These are phyloP conservation scores for Trapa bicornis DNA, from an alignment of 345 rosid genomes.

Conservation along the genomic window DNA sequence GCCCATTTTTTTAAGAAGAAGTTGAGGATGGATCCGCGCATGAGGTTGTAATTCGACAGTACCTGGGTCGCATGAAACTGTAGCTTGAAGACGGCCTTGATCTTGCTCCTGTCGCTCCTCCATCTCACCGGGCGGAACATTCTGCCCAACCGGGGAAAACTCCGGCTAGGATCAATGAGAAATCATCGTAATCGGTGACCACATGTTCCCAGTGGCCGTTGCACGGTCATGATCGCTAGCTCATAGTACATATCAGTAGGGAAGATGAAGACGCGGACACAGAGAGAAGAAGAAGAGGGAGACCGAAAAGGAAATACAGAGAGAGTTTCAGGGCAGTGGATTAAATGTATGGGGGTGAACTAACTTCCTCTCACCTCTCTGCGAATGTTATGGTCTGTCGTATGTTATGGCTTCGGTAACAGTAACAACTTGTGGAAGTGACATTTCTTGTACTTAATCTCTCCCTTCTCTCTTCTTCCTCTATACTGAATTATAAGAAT, in stretches of 20 bases:
- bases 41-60: background rate
- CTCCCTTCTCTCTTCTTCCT: background rate
- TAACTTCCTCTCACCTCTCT: background rate
- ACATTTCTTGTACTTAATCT: background rate
- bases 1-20: background rate
- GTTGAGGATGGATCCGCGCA: background rate
- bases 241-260: background rate
- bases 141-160: slow-evolving; percentile 17
- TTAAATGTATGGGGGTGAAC: slow-evolving; percentile 20
- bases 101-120: slow-evolving; percentile 69
- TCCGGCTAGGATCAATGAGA: slow-evolving; percentile 13
- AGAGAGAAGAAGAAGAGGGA: background rate
- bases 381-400: background rate
- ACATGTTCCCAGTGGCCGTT: slow-evolving; percentile 4
- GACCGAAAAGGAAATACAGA: slow-evolving; percentile 2
- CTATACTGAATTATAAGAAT: no score
- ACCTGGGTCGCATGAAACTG: slow-evolving; percentile 92
- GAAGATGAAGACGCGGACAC: background rate
- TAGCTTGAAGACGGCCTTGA: slow-evolving; percentile 68
- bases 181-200: slow-evolving; percentile 19
- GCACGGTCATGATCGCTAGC: background rate
- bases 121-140: slow-evolving; percentile 81
- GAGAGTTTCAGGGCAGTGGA: slow-evolving; percentile 20
- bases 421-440: slow-evolving; percentile 1
- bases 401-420: background rate